These are phyloP conservation scores for Anthracocystis panici-leucophaei DNA, from an alignment of 1,284 basidiomycete species.

Conservation along the genomic window DNA sequence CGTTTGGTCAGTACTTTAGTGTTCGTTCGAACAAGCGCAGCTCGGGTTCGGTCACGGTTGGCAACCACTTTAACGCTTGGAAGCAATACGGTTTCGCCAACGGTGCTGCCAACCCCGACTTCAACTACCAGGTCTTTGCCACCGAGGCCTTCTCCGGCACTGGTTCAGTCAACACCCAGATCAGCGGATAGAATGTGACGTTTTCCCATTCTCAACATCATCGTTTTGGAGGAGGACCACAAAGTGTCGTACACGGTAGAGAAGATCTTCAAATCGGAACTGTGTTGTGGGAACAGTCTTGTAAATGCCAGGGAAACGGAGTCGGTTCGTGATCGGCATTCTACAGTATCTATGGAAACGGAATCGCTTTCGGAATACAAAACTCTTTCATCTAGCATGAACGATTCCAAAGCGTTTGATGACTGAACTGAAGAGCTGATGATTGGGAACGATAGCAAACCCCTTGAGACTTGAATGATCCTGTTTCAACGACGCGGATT, in stretches of 20 bases:
- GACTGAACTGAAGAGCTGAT: neutral
- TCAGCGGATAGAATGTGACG: constrained; percentile 21
- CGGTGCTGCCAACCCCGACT: constrained; percentile 26
- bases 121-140: constrained; percentile 49
- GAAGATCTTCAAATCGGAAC: neutral
- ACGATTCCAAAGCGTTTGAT: neutral
- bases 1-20: constrained; percentile 37
- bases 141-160: constrained; percentile 37
- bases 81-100: constrained; percentile 39
- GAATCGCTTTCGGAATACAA: constrained; percentile 3
- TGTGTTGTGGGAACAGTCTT: too few relatives aligned
- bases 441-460: too few relatives aligned
- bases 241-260: neutral
- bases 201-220: neutral
- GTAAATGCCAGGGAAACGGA: too few relatives aligned
- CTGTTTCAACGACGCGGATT: too few relatives aligned
- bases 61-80: constrained; percentile 46
- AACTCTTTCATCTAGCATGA: neutral
- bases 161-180: constrained; percentile 18
- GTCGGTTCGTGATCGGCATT: too few relatives aligned
- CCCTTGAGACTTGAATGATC: too few relatives aligned
- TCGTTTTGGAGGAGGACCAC: neutral
- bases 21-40: constrained; percentile 31
- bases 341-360: neutral
- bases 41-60: constrained; percentile 29